phyloP scores from a whole-genome alignment of 1,284 basidiomycete species.

The Puccinia polysora region DNA sequence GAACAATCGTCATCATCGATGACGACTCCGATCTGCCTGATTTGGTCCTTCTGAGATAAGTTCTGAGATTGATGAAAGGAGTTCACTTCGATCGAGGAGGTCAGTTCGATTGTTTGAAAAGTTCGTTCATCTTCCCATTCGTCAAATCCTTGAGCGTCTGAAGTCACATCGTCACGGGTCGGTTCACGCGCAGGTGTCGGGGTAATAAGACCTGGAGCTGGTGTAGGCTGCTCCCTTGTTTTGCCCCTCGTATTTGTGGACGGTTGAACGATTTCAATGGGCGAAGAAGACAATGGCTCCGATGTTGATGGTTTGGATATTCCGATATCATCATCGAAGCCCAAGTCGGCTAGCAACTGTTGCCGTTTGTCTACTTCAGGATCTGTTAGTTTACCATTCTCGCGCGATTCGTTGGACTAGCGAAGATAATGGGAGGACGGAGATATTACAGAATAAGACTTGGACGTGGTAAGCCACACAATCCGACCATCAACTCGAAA shows the following conservation, averaged over 20 bases:
- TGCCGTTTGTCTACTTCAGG: neutral
- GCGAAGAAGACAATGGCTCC: constrained; percentile 3
- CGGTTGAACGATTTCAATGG: neutral
- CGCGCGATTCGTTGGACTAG: neutral
- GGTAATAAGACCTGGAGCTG: neutral
- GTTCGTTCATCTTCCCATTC: constrained; percentile 17
- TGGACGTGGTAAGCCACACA: too few relatives aligned
- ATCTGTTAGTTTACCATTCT: neutral
- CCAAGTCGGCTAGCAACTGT: neutral
- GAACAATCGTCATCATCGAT: constrained; percentile 1
- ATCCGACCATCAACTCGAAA: too few relatives aligned
- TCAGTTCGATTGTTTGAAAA: neutral
- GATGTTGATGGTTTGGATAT: neutral
- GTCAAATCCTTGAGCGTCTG: neutral
- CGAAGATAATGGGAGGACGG: neutral
- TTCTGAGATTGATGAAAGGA: neutral
- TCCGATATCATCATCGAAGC: neutral
- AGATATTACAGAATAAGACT: too few relatives aligned
- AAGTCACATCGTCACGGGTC: neutral
- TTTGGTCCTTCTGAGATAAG: constrained; percentile 6
- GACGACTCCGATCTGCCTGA: constrained; percentile 3
- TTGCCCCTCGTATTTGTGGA: neutral
- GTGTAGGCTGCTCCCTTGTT: neutral
- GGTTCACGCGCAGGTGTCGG: neutral
- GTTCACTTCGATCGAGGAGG: neutral